These are phyloP conservation scores for Martiniozyma asiatica DNA, from an alignment of 1,139 yeast genomes.

Conservation along the genomic window DNA sequence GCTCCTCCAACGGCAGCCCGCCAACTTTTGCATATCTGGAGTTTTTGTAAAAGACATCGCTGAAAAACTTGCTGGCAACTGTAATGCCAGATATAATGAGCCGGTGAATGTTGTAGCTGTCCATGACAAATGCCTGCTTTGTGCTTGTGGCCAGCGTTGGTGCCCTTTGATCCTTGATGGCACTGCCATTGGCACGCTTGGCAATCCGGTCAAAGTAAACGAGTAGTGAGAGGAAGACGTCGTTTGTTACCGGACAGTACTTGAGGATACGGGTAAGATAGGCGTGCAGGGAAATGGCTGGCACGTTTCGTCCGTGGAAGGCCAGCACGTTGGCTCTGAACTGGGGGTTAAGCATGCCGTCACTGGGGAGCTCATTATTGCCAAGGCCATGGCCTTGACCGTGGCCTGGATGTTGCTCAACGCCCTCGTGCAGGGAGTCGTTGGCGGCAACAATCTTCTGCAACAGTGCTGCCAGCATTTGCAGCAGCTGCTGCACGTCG, in stretches of 20 bases:
- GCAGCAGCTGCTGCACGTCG: slow-evolving; percentile 67
- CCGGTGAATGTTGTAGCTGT: slow-evolving; percentile 88
- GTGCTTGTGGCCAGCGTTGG: slow-evolving; percentile 19
- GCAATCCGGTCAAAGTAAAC: slow-evolving; percentile 95
- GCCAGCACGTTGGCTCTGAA: slow-evolving; percentile 71
- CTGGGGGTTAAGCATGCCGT: slow-evolving; percentile 24
- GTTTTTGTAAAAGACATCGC: slow-evolving; percentile 92
- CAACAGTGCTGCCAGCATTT: slow-evolving; percentile 75
- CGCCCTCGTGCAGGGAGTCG: slow-evolving; percentile 66
- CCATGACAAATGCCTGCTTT: slow-evolving; percentile 89
- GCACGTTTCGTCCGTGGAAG: slow-evolving; percentile 91
- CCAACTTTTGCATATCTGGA: slow-evolving; percentile 96
- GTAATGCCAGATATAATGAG: slow-evolving; percentile 93
- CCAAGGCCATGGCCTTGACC: slow-evolving; percentile 1
- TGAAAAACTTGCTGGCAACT: slow-evolving; percentile 87
- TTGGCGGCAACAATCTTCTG: slow-evolving; percentile 89
- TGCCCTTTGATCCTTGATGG: slow-evolving; percentile 12
- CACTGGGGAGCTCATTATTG: slow-evolving; percentile 1
- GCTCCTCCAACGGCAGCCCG: slow-evolving; percentile 87
- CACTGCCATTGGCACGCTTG: slow-evolving; percentile 12
- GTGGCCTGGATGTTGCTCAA: slow-evolving; percentile 3
- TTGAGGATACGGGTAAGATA: slow-evolving; percentile 82
- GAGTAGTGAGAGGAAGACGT: slow-evolving; percentile 76
- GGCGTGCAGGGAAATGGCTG: slow-evolving; percentile 85
- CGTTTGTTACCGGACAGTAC: slow-evolving; percentile 96